Evolutionary conservation across 2,329 filamentous ascomycete species (phyloP).

Genomic region (Penicillium sp.): DNA sequence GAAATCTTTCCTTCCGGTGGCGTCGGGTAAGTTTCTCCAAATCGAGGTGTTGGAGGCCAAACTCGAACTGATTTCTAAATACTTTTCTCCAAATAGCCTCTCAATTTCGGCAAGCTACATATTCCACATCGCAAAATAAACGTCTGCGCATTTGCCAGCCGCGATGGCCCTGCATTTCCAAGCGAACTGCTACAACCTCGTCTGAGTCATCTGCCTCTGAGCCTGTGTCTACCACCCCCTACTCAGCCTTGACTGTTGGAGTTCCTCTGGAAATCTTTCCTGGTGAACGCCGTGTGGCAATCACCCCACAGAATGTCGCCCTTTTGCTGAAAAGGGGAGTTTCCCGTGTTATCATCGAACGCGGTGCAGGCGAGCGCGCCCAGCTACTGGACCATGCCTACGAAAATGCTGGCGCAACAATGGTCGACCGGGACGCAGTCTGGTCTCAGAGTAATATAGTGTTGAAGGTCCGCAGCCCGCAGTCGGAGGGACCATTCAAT

Average conservation of each 20-base stretch:
- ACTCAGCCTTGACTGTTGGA: conserved; percentile 70
- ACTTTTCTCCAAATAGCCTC: conserved; percentile 12
- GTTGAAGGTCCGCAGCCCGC: conserved; percentile 78
- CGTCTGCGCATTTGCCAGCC: conserved; percentile 3
- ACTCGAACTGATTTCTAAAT: background rate
- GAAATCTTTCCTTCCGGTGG: conserved; percentile 18
- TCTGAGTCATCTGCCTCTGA: conserved; percentile 19
- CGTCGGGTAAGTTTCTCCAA: conserved; percentile 23
- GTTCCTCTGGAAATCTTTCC: conserved; percentile 76
- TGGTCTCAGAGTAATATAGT: conserved; percentile 76
- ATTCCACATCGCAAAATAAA: conserved; percentile 9
- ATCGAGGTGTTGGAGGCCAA: background rate
- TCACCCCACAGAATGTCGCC: conserved; percentile 80
- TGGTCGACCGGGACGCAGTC: conserved; percentile 67
- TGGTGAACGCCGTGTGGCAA: conserved; percentile 76
- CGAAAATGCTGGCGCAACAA: conserved; percentile 70
- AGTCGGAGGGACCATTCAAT: conserved; percentile 54
- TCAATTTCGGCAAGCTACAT: conserved; percentile 15
- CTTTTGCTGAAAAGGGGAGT: conserved; percentile 85
- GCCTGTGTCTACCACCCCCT: conserved; percentile 51
- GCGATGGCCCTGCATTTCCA: conserved; percentile 16
- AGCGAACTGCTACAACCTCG: conserved; percentile 23
- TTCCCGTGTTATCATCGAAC: conserved; percentile 71
- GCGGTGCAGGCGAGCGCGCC: conserved; percentile 73
- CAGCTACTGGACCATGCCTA: conserved; percentile 78